phyloP scores from a whole-genome alignment of 139 green algal genomes.

The Haematococcus sp. region DNA sequence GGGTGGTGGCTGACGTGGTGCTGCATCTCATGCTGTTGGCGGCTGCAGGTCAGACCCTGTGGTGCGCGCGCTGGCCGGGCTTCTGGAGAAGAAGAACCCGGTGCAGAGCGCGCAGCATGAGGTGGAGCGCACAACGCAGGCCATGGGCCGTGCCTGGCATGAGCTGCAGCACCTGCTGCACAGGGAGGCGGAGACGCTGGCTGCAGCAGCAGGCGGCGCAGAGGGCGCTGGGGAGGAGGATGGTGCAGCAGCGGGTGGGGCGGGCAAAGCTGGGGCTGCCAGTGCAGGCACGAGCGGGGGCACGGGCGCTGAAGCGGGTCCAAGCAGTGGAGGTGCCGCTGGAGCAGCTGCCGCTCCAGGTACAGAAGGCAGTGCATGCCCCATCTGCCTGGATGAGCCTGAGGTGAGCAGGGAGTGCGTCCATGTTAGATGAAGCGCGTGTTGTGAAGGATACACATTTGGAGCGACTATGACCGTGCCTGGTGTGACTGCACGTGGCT shows the following conservation, averaged over 20 bases:
- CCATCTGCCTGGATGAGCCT: constrained; percentile 58
- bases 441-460: too few relatives aligned
- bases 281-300: background rate
- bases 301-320: too few relatives aligned
- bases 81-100: background rate
- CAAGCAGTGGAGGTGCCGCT: background rate
- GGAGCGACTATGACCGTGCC: too few relatives aligned
- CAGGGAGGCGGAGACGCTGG: constrained; percentile 10
- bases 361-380: constrained; percentile 23
- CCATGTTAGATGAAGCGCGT: too few relatives aligned
- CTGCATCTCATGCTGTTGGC: too few relatives aligned
- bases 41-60: constrained; percentile 12
- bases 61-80: background rate
- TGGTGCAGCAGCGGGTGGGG: background rate
- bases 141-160: constrained; percentile 1
- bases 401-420: background rate
- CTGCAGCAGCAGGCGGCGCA: background rate
- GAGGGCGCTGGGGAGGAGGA: background rate
- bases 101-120: constrained; percentile 1
- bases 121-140: background rate
- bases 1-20: too few relatives aligned
- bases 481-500: too few relatives aligned
- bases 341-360: background rate
- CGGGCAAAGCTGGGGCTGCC: background rate
- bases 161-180: constrained; percentile 22